Base-by-base conservation (phyloP, 2,329 filamentous ascomycete genomes). In the Trichoderma harzianum region DNA sequence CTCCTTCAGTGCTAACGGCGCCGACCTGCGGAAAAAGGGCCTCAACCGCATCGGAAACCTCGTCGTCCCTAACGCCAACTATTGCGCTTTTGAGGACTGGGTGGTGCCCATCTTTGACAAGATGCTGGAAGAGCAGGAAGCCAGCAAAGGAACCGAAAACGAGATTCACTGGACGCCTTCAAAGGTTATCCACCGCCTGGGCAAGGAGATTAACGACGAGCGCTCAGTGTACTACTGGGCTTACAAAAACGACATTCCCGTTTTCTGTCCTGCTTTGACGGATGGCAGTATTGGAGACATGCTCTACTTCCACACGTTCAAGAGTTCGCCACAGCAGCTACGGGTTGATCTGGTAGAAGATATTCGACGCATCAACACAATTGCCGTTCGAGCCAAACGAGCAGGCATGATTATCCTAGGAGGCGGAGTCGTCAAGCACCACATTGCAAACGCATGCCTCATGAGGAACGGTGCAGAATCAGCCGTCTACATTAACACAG, bases 1-100 rank as follows among this genome's bases (percentile, higher is more conserved):
- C 58, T 91, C 93, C 1, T 99, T 98, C 83, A 89, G 87, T 66
- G 91, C 93, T 0, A 84, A 88, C 1, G 96, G 96, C 16, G 91
- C 92, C 10, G 88, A 89, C 1, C 87, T 99, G 26, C 93, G 96
- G 51, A 88, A 90, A 73, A 92, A 93, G 80, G 96, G 96, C 11
- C 88, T 98, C 78, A 99, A 99, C 82, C 91, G 96, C 36, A 98
- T 99, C 77, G 96, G 96, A 66, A 98, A 99, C 78, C 87, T 99
- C 1, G 87, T 98, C 26, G 96, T 99, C 1, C 96, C 96, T 7
- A 99, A 99, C 81, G 93, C 91, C 81, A 99, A 99, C 83, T 84
- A 99, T 85, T 98, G 96, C 81, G 90, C 92, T 7, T 99, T 99
- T 77, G 96, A 99, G 80, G 96, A 99, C 84, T 99, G 96, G 96